Evolutionary conservation across 2,329 filamentous ascomycete genomes (phyloP).

Genomic region (Neophaeococcomyces aloes): DNA sequence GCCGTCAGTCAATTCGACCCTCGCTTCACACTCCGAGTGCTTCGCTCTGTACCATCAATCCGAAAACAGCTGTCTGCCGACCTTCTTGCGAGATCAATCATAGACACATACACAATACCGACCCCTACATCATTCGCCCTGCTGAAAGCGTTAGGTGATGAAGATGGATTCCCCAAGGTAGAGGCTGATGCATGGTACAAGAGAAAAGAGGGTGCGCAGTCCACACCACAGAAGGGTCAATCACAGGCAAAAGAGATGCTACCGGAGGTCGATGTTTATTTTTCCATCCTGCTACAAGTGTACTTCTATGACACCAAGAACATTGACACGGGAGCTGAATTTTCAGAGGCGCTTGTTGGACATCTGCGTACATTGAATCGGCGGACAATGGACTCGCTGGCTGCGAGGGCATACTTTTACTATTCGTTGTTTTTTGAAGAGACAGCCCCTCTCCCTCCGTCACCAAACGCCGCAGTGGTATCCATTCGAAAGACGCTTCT

Average conservation of each 20-base stretch:
- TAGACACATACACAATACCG: conserved; percentile 64
- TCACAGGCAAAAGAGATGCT: conserved; percentile 60
- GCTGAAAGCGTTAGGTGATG: conserved; percentile 54
- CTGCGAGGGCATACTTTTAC: conserved; percentile 96
- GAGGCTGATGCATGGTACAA: conserved; percentile 48
- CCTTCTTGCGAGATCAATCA: conserved; percentile 68
- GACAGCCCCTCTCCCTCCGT: conserved; percentile 75
- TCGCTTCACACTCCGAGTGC: conserved; percentile 84
- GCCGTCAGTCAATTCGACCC: conserved; percentile 89
- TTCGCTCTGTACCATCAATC: conserved; percentile 90
- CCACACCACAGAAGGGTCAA: conserved; percentile 51
- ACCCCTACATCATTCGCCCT: conserved; percentile 59
- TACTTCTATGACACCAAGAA: conserved; percentile 78
- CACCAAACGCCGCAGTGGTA: conserved; percentile 76
- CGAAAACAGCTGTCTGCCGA: conserved; percentile 81
- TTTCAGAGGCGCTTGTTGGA: conserved; percentile 74
- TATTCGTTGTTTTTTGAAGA: conserved; percentile 93
- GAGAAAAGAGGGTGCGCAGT: conserved; percentile 62
- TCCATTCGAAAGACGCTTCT: conserved; percentile 77
- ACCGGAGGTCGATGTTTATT: conserved; percentile 79
- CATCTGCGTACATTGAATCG: conserved; percentile 83
- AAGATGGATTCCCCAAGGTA: conserved; percentile 47
- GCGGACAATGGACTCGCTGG: conserved; percentile 83
- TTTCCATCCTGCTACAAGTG: conserved; percentile 77
- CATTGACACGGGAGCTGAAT: conserved; percentile 67